Evolutionary conservation across 805 yeast species (phyloP).

Genomic region (Candida sakaeoensis): DNA sequence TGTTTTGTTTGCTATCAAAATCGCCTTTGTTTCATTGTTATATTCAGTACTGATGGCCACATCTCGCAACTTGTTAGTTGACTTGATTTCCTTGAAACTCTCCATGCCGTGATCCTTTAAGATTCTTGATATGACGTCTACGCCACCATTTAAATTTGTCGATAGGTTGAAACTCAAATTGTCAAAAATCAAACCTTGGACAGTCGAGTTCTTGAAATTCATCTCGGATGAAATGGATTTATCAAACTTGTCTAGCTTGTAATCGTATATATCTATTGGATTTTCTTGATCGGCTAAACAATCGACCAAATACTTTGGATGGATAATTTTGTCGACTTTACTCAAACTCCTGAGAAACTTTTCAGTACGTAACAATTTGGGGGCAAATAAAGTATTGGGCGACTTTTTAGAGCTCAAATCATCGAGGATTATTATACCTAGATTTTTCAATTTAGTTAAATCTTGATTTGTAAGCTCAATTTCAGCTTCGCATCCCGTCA

Average conservation of each 20-base stretch:
- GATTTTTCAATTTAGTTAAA: conserved; percentile 30
- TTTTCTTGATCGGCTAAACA: conserved; percentile 25
- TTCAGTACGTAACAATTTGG: conserved; percentile 78
- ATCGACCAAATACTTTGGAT: conserved; percentile 52
- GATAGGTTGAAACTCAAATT: conserved; percentile 54
- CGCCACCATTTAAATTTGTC: conserved; percentile 57
- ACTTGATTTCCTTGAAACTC: conserved; percentile 20
- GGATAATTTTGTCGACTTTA: conserved; percentile 48
- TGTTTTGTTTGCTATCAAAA: conserved; percentile 30
- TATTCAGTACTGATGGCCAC: not conserved
- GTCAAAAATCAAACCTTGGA: conserved; percentile 40
- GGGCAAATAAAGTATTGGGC: conserved; percentile 60
- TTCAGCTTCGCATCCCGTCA: conserved; percentile 63
- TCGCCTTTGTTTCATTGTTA: not conserved
- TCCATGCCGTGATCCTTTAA: conserved; percentile 58
- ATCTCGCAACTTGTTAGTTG: conserved; percentile 11
- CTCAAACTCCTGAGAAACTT: conserved; percentile 76
- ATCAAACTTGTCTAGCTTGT: conserved; percentile 31
- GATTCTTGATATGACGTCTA: conserved; percentile 51
- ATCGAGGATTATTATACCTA: conserved; percentile 56
- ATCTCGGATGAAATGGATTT: conserved; percentile 23
- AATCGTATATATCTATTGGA: conserved; percentile 22
- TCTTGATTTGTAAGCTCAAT: conserved; percentile 41
- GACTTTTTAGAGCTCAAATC: conserved; percentile 39
- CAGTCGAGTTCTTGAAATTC: conserved; percentile 10